Base-by-base conservation (phyloP, 164 flowering plant species). In the Macadamia integrifolia region DNA sequence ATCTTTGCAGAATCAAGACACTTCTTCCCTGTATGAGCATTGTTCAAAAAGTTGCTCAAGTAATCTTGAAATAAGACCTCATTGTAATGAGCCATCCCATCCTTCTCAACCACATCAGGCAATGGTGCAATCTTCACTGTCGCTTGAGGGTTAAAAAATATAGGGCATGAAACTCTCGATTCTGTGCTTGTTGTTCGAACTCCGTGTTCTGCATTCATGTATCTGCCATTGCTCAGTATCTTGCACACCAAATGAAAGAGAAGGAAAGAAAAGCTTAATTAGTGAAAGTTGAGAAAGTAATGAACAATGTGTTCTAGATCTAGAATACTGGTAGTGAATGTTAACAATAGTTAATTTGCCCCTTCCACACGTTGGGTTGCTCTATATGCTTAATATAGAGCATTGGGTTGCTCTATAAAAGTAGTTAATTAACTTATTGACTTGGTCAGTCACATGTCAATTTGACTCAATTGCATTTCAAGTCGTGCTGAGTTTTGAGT, bases 191-290 rank as follows among this genome's bases (percentile, higher is more conserved):
- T 78, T 3, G 85, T 78, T 3, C 80, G 72, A 1, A 78, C 82
- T 50, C 85, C 71, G 32, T 82, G 85, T 62, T 82, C 85, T 2
- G 83, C 85, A 50, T 83, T 82, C 60, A 66, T 78, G 65, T 76
- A 80, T 66, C 66, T 78, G 31, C 85, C 83, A 73, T 82, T 82
- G 78, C 85, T 82, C 35, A 82, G 30, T 35, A 80, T 80, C 85
- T 82, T 49, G 6, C 23, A 1, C 7, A 58, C 11, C 1, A 32
- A 75, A 53, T 31, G 12, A 65, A 15, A 15, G 31, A 31, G 1
- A 2, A n/a, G 30, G 23, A 43, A 5, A 43, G 6, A 43, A 5
- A 43, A 5, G 9, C 7, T 43, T 6, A 43, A 43, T 6, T 43
- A 23, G 23, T 43, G 48, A 43, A 43, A 43, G 9, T 43, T 6